Percentiles rank a stretch among this genome's conserved stretches.
Evolutionary conservation across 805 yeast species (phyloP).

Genomic region (Tetrapisispora namnaoensis): DNA sequence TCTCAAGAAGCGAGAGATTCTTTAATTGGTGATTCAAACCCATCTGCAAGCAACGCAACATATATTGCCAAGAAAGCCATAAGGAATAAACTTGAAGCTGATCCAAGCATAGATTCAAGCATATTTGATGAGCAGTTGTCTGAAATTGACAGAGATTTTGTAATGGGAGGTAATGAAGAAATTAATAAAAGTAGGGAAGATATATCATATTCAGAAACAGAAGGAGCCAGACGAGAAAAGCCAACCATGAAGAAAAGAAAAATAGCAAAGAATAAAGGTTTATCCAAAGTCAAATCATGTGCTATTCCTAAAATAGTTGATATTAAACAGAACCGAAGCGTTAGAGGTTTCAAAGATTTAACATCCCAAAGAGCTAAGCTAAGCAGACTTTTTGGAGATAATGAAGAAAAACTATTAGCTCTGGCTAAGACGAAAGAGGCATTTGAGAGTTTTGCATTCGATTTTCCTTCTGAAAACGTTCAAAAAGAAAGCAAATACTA

Average conservation of each 20-base stretch:
- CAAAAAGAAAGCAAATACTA: conserved; percentile 15
- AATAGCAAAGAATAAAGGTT: conserved; percentile 1
- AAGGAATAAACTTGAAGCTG: neutral
- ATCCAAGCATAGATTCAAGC: neutral
- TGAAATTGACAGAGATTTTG: neutral
- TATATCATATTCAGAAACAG: conserved; percentile 2
- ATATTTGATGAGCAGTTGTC: neutral
- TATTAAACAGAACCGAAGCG: conserved; percentile 14
- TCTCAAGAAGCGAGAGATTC: no score
- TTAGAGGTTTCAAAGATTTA: conserved; percentile 25
- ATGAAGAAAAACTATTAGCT: conserved; percentile 34
- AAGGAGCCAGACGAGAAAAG: neutral
- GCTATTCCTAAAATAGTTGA: conserved; percentile 9
- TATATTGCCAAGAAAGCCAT: neutral
- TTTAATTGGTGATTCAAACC: neutral
- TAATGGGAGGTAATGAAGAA: neutral
- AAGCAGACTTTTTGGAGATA: conserved; percentile 40
- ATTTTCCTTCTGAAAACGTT: conserved; percentile 30
- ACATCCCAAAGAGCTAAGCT: conserved; percentile 36
- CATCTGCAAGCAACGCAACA: neutral
- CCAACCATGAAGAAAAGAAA: conserved; percentile 2
- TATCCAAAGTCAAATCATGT: conserved; percentile 2
- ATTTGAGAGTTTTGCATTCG: conserved; percentile 43
- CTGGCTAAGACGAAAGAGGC: conserved; percentile 37
- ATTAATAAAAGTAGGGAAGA: neutral